phyloP scores from a whole-genome alignment of 78 protist species.

The Monosiga brevicollis region DNA sequence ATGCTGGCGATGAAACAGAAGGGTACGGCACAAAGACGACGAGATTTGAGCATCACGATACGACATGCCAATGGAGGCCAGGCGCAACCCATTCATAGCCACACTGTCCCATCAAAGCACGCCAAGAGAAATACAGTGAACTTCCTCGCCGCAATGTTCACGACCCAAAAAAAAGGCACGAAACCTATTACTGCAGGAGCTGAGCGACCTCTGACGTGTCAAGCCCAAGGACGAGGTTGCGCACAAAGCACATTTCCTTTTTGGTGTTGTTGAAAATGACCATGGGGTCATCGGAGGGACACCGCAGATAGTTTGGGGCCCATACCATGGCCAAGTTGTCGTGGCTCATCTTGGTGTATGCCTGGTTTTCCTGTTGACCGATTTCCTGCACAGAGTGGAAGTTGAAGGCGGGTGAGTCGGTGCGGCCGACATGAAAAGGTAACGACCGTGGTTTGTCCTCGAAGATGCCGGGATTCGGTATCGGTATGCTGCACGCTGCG shows the following conservation, averaged over 20 bases:
- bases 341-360: slow-evolving; percentile 3
- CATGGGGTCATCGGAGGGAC: slow-evolving; percentile 11
- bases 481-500: not conserved
- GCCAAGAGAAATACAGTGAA: too few species aligned
- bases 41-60: too few species aligned
- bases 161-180: too few species aligned
- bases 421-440: not conserved
- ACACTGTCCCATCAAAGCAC: too few species aligned
- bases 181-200: too few species aligned
- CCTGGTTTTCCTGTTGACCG: not conserved
- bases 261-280: slow-evolving; percentile 12
- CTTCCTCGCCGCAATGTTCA: too few species aligned
- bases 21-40: too few species aligned
- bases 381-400: not conserved
- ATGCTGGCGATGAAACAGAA: too few species aligned
- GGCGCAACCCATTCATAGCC: too few species aligned
- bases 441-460: not conserved
- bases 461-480: not conserved
- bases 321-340: slow-evolving; percentile 37
- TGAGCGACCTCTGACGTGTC: too few species aligned
- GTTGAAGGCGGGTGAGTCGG: too few species aligned
- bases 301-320: slow-evolving; percentile 33
- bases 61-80: too few species aligned
- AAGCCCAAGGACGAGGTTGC: not conserved
- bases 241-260: not conserved